Evolutionary conservation across 2,329 filamentous ascomycete genomes (phyloP), one percentile per base, ranked within the genome.

Genomic region (Pyrenochaeta sp.): DNA sequence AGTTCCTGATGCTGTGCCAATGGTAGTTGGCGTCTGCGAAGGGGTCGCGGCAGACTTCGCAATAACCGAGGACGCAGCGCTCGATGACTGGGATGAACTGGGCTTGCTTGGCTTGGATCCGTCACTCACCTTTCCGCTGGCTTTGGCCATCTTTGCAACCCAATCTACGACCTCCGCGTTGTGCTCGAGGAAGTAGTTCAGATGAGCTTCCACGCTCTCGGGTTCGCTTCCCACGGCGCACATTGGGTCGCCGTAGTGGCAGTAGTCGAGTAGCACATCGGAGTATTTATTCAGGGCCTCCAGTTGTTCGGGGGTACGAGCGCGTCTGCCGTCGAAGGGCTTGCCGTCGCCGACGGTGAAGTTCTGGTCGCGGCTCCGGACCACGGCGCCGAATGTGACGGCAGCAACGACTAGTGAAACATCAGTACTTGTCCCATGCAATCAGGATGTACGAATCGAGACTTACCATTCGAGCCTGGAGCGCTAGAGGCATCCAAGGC

Each of bases 231-330:
- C 86, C 0, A 65, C 57, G 69, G 86, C 89, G 79, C 88, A 90
- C 72, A 87, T 89, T 0, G 86, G 86, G 61, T 89, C 87, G 5
- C 83, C 68, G 15, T 81, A 77, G 65, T 90, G 87, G 72, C 88
- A 90, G 79, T 89, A 90, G 7, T 85, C 86, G 75, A 87, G 79
- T 52, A 89, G 83, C 1, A 84, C 80, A 34, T 55, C 44, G 12
- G 62, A 50, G 50, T 67, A 73, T 22, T 57, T 50, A 19, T 61
- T 59, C 1, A 71, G 61, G 9, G 47, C 61, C 8, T 53, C 7
- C 24, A 69, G 62, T 27, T 70, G 67, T n/a, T 57, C 50, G 0
- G 59, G 46, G 3, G 64, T 64, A 43, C 71, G 71, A 0, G 67
- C 61, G n/a, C 64, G 62, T 7, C 10, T 58, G 43, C 71, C 69